These are phyloP conservation scores for Penicillium psychrofluorescens DNA, from an alignment of 495 filamentous ascomycete species.

Conservation along the genomic window DNA sequence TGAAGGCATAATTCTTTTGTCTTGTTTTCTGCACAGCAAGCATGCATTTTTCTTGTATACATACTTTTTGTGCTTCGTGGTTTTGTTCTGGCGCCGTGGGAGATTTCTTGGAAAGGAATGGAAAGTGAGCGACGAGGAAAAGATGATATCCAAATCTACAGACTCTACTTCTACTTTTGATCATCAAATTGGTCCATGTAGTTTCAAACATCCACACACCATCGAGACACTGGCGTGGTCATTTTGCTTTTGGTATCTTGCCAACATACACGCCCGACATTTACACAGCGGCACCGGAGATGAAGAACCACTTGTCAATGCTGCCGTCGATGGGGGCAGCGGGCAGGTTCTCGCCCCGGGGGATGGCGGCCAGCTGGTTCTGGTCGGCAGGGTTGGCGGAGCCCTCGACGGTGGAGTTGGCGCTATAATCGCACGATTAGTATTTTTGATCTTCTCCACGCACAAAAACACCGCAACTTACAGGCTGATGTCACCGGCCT, in stretches of 20 bases:
- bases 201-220: slow-evolving; percentile 6
- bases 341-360: slow-evolving; percentile 61
- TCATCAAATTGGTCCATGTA: not conserved
- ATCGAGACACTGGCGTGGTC: slow-evolving; percentile 1
- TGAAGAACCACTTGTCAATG: slow-evolving; percentile 99
- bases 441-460: too few species aligned
- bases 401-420: slow-evolving; percentile 68
- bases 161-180: too few species aligned
- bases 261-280: slow-evolving; percentile 6
- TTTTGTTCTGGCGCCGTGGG: not conserved
- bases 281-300: slow-evolving; percentile 92
- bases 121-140: too few species aligned
- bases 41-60: slow-evolving; percentile 20
- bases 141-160: too few species aligned
- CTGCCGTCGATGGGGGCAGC: slow-evolving; percentile 89
- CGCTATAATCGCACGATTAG: slow-evolving; percentile 34
- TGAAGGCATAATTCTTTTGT: slow-evolving; percentile 48
- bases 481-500: slow-evolving; percentile 70
- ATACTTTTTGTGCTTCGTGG: not conserved
- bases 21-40: slow-evolving; percentile 9
- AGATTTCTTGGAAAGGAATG: not conserved
- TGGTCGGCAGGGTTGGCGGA: slow-evolving; percentile 59
- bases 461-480: slow-evolving; percentile 39
- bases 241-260: slow-evolving; percentile 16
- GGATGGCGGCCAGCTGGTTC: slow-evolving; percentile 61